Evolutionary conservation across 306 rosid genomes (phyloP), one percentile per base, ranked within the genome.

Genomic region (Lablab purpureus): DNA sequence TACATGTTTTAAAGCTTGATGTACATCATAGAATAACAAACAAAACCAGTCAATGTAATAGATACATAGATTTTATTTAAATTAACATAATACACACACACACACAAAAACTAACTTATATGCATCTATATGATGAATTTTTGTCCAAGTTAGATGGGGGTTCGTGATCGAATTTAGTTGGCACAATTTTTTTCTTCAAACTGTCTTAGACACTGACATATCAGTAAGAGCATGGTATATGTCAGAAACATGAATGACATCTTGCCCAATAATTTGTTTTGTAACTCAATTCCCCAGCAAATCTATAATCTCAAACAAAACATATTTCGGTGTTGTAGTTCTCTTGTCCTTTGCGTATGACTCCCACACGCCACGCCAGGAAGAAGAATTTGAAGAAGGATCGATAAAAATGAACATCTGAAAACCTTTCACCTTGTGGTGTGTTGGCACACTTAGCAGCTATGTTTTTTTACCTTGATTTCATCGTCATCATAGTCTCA

Each of bases 401-500:
- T 6, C n/a, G 7, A 2, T 36, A 64, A 82, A 76, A 66, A 55
- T 40, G 84, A 82, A 59, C 13, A 67, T 5, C 21, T 21, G 64
- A 66, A 85, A 82, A 28, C 71, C 56, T 68, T n/a, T 81, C 14
- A 51, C 6, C 36, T 32, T 7, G 12, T 43, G 14, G 13, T 62
- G 55, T 32, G 46, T 79, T 66, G 51, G 19, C 7, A 66, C 51
- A 58, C 80, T 74, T 79, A 65, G 71, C 56, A 63, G 30, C 55
- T 63, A 82, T 10, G 37, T 78, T 74, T 59, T 80, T 62, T 73
- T 64, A 77, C 80, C 83, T 60, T 58, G 74, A 70, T 46, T 73
- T 69, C 47, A 81, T 68, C 82, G 50, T 83, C 82, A 77, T 78
- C 71, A 64, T 52, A 63, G 69, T 72, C 84, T 81, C 70, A 81